Percentiles rank a stretch among this genome's conserved stretches.
Evolutionary conservation across 306 rosid genomes (phyloP).

Genomic region (Quercus suber): DNA sequence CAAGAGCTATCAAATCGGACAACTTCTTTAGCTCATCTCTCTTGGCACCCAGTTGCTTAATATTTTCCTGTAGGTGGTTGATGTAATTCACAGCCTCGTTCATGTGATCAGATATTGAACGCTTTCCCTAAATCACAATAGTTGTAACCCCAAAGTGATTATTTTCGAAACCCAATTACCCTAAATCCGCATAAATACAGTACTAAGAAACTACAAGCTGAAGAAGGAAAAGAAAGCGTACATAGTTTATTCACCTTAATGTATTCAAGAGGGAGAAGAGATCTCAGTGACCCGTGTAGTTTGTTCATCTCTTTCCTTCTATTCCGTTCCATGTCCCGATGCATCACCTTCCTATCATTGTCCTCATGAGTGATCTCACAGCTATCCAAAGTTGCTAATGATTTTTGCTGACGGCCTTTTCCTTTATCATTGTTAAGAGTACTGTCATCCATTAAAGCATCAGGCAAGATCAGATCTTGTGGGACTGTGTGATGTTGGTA

Average conservation of each 20-base stretch:
- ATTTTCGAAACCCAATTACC: background rate
- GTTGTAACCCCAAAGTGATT: slow-evolving; percentile 22
- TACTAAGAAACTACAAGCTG: background rate
- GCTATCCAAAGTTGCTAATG: background rate
- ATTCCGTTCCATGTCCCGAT: slow-evolving; percentile 61
- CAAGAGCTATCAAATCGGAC: background rate
- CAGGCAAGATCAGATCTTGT: slow-evolving; percentile 21
- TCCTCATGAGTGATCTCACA: slow-evolving; percentile 1
- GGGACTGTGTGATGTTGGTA: slow-evolving; percentile 13
- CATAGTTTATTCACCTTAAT: slow-evolving; percentile 37
- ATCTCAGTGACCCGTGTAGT: slow-evolving; percentile 55
- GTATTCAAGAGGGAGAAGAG: slow-evolving; percentile 49
- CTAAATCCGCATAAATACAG: background rate
- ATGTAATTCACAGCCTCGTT: slow-evolving; percentile 63
- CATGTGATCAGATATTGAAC: slow-evolving; percentile 59
- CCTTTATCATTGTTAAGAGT: background rate
- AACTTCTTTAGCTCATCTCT: slow-evolving; percentile 47
- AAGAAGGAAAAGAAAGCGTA: background rate
- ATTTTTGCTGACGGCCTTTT: background rate
- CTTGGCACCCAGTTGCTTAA: slow-evolving; percentile 33
- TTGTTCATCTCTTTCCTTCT: slow-evolving; percentile 72
- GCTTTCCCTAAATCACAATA: slow-evolving; percentile 63
- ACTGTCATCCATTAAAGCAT: slow-evolving; percentile 12
- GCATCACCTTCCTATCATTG: slow-evolving; percentile 40
- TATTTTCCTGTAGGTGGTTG: slow-evolving; percentile 40